Base-by-base conservation (phyloP, 2,329 filamentous ascomycete species). In the Malbranchea zuffiana region DNA sequence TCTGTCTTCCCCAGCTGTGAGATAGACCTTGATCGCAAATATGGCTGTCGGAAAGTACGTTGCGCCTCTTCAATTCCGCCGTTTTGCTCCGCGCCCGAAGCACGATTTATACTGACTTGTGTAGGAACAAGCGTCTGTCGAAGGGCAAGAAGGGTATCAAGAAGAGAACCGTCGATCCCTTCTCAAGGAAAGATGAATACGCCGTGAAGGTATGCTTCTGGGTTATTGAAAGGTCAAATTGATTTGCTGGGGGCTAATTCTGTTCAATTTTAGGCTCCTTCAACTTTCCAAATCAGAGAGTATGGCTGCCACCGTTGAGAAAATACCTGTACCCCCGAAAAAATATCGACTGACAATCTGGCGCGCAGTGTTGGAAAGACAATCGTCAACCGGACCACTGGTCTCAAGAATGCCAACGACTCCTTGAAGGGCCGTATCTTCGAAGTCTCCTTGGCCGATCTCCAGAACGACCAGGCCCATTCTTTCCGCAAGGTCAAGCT, bases 81-180 rank as follows among this genome's bases (percentile, higher is more conserved):
- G 16, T 38, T 19, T n/a, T n/a, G 25, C 35, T 24, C n/a, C 40
- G 27, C 30, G 10, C 24, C 28, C 6, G 12, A 33, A 26, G 30
- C 16, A 35, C 25, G 15, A 13, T 24, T 16, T 23, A 17, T 35
- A 21, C 40, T 44, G 21, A 44, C 30, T 8, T 30, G 30, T 41
- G 18, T 56, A 86, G 81, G 84, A 98, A 98, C 81, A 98, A 98
- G 86, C 86, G 90, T 78, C 80, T 98, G 75, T 96, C 90, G 54
- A 98, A 98, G 80, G 90, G 90, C 74, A 98, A 96, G 85, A 98
- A 98, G 80, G 88, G 90, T 69, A 77, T 96, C 67, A 96, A 96
- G 85, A 96, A 98, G 88, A 88, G 88, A 74, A 88, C 87, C 61
- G 73, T 81, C 58, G 90, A 98, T 69, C 88, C 90, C 61, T 96